Evolutionary conservation across 129 eudicot species (phyloP).

Genomic region (Flaveria linearis): DNA sequence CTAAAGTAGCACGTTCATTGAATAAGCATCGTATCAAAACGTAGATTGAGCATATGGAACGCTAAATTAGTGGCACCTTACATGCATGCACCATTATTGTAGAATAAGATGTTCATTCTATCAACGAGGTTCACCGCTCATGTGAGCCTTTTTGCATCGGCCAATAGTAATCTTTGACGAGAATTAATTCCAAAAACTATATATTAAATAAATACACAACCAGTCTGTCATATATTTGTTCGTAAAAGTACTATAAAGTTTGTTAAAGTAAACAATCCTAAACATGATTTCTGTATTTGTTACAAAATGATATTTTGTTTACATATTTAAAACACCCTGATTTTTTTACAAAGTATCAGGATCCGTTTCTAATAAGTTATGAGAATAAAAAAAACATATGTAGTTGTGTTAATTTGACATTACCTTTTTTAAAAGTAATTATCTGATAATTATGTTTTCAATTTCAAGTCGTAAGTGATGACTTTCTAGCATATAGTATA

Average conservation of each 20-base stretch:
- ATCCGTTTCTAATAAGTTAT: no score
- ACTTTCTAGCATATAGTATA: not conserved
- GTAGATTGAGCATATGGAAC: not conserved
- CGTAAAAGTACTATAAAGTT: not conserved
- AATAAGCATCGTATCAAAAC: slow-evolving; percentile 3
- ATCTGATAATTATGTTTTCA: no score
- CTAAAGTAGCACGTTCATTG: not conserved
- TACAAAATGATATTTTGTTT: not conserved
- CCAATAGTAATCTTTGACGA: not conserved
- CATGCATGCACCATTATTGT: slow-evolving; percentile 1
- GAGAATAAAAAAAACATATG: no score
- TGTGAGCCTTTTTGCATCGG: slow-evolving; percentile 7
- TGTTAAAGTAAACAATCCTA: not conserved
- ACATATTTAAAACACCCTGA: not conserved
- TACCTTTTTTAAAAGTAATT: no score
- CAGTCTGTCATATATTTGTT: not conserved
- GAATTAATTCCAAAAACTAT: slow-evolving; percentile 1
- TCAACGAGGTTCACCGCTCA: not conserved
- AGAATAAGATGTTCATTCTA: slow-evolving; percentile 13
- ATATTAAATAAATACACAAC: not conserved
- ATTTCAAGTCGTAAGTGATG: not conserved
- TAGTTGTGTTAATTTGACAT: no score
- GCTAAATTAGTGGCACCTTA: not conserved
- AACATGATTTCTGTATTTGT: not conserved
- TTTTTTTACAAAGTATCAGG: no score